phyloP scores from a whole-genome alignment of 179 eudicot species.

The Beta macrorhiza region DNA sequence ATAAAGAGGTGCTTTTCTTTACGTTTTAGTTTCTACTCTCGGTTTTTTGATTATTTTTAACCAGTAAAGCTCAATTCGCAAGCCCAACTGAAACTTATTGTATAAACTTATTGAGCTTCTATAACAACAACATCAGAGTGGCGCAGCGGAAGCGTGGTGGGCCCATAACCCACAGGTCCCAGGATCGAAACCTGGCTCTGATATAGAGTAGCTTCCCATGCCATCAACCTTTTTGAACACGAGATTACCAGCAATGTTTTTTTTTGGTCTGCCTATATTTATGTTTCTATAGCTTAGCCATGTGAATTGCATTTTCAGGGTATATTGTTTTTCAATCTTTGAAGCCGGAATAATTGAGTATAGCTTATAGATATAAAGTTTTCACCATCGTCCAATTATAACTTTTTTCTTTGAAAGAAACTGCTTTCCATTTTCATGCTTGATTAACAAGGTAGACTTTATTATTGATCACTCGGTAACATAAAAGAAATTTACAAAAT shows the following conservation, averaged over 20 bases:
- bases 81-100: no score
- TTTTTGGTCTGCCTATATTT: neutral
- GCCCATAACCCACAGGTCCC: conserved; percentile 27
- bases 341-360: neutral
- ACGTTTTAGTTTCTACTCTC: no score
- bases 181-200: conserved; percentile 17
- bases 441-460: neutral
- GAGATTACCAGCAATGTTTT: no score
- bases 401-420: neutral
- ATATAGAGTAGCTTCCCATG: neutral
- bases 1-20: no score
- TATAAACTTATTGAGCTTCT: no score
- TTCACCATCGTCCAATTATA: neutral
- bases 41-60: no score
- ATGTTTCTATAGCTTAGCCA: neutral
- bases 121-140: conserved; percentile 14
- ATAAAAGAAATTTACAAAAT: no score
- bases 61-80: no score
- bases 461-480: neutral
- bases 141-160: conserved; percentile 29
- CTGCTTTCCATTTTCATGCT: neutral
- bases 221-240: neutral
- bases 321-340: neutral
- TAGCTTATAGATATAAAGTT: neutral
- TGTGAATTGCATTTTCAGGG: neutral